Evolutionary conservation across 192 early-diverging fungal species (phyloP).

Genomic region (Podila clonocystis): DNA sequence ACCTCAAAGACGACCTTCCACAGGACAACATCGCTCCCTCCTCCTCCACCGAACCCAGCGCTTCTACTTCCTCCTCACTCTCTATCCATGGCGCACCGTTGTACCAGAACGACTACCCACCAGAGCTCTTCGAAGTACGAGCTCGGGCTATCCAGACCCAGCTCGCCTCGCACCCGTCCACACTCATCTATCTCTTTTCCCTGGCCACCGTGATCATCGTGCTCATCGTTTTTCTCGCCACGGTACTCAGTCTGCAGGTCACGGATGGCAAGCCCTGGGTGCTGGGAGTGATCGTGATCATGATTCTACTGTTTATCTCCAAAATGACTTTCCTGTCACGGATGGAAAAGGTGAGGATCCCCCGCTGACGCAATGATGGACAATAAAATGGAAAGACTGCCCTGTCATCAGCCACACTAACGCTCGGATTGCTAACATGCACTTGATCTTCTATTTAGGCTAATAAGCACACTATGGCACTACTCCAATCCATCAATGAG

Average conservation of each 20-base stretch:
- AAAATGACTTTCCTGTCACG: conserved; percentile 47
- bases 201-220: conserved; percentile 14
- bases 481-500: conserved; percentile 33
- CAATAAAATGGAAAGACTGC: no score
- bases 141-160: conserved; percentile 16
- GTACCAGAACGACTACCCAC: conserved; percentile 22
- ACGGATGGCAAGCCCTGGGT: conserved; percentile 44
- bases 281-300: conserved; percentile 29
- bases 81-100: conserved; percentile 4
- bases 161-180: conserved; percentile 15
- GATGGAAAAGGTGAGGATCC: conserved; percentile 30
- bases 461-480: conserved; percentile 11
- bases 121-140: conserved; percentile 30
- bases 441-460: conserved; percentile 5
- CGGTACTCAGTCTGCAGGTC: conserved; percentile 19
- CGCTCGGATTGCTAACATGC: no score
- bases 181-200: conserved; percentile 22
- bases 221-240: conserved; percentile 6
- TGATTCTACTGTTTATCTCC: conserved; percentile 32
- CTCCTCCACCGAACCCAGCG: not conserved
- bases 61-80: not conserved
- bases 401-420: no score
- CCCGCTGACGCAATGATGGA: no score
- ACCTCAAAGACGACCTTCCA: not conserved
- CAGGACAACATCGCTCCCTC: not conserved